phyloP scores from a whole-genome alignment of 805 yeast species.

The Suhomyces kilbournensis region DNA sequence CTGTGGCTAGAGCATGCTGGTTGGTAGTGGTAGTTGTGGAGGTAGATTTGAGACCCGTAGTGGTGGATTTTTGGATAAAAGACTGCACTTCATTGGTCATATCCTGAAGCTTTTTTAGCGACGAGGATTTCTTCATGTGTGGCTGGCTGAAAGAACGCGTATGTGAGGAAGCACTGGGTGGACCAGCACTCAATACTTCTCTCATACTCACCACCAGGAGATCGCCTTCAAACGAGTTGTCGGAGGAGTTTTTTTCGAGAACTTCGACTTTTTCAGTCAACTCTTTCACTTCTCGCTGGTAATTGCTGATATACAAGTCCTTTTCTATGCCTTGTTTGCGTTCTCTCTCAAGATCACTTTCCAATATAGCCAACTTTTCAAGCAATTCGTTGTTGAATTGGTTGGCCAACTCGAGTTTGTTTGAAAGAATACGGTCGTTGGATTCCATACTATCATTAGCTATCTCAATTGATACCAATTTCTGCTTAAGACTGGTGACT shows the following conservation, averaged over 20 bases:
- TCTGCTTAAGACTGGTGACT: conserved; percentile 22
- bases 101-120: conserved; percentile 31
- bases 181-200: conserved; percentile 24
- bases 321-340: conserved; percentile 21
- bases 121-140: conserved; percentile 21
- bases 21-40: conserved; percentile 19
- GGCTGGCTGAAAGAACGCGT: not conserved
- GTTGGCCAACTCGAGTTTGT: conserved; percentile 30
- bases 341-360: conserved; percentile 37
- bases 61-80: conserved; percentile 11
- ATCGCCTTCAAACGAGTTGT: conserved; percentile 11
- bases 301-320: conserved; percentile 26
- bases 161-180: conserved; percentile 14
- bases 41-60: conserved; percentile 17
- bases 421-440: conserved; percentile 33
- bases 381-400: conserved; percentile 41
- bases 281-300: conserved; percentile 28
- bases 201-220: conserved; percentile 23
- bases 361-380: conserved; percentile 42
- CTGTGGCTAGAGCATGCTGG: conserved; percentile 5
- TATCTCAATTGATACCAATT: conserved; percentile 41
- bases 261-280: conserved; percentile 9
- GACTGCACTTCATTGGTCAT: conserved; percentile 19
- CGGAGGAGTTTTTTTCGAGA: not conserved
- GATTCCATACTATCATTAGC: conserved; percentile 40